Evolutionary conservation across 257 asterid genomes (phyloP).

Genomic region (Solanum pimpinellifolium): DNA sequence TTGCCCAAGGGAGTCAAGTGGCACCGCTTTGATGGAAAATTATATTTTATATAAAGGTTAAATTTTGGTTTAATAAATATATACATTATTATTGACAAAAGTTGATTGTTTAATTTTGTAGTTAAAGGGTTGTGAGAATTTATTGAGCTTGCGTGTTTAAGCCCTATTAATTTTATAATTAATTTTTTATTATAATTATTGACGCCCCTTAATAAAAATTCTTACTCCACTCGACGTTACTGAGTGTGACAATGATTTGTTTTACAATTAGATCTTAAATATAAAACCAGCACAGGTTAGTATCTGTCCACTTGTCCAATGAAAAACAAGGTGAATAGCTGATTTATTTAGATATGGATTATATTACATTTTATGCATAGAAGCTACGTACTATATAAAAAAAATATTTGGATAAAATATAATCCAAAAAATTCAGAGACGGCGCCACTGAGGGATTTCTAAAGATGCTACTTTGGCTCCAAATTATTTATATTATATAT

Average conservation of each 20-base stretch:
- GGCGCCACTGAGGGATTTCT: not conserved
- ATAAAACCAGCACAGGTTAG: not conserved
- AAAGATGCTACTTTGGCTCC: not conserved
- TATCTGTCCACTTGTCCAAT: not conserved
- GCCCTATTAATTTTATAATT: not conserved
- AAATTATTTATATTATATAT: not conserved
- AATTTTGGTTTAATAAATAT: no score
- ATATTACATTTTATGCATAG: not conserved
- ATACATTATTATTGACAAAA: not conserved
- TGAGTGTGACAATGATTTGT: not conserved
- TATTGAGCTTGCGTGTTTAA: not conserved
- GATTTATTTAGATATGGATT: not conserved
- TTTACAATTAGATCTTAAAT: not conserved
- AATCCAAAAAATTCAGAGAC: not conserved
- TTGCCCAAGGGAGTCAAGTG: not conserved
- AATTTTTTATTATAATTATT: no score
- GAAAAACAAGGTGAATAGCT: not conserved
- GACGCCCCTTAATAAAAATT: rapidly evolving
- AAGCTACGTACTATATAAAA: not conserved
- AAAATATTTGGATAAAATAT: not conserved
- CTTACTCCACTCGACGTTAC: rapidly evolving
- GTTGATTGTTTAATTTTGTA: not conserved
- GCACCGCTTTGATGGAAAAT: no score
- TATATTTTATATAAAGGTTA: no score
- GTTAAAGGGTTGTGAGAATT: not conserved